A percentile compares a stretch with the other conserved stretches of the same genome.
Conservation (phyloP, 163 green algal genomes). For the Chloromonas sp. region DNA sequence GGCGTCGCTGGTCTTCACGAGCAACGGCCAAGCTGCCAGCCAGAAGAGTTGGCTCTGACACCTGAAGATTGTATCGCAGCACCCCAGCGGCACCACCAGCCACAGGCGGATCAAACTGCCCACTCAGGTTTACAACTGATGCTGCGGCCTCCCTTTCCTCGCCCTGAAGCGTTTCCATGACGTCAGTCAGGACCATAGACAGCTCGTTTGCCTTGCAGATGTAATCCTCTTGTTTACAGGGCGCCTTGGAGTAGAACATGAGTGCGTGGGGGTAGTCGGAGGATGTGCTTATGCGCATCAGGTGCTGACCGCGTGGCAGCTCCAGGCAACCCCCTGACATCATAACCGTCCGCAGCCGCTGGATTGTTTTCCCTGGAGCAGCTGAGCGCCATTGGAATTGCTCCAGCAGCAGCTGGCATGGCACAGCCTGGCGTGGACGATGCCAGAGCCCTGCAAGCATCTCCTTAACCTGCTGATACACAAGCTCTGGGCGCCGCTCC, state of each 20-base stretch:
- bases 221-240: neutral
- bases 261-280: conserved; percentile 43
- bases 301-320: conserved; percentile 59
- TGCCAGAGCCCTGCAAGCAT: conserved; percentile 25
- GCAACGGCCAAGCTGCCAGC: conserved; percentile 17
- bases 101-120: neutral
- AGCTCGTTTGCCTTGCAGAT: conserved; percentile 10
- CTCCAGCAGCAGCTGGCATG: conserved; percentile 36
- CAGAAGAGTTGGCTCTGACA: conserved; percentile 25
- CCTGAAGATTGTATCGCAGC: conserved; percentile 39
- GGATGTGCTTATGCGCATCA: conserved; percentile 50
- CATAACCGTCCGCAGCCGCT: conserved; percentile 41
- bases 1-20: conserved; percentile 29
- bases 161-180: neutral
- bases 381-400: conserved; percentile 28
- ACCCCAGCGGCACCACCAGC: conserved; percentile 20
- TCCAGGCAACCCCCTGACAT: conserved; percentile 30
- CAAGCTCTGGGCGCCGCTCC: neutral
- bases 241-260: conserved; percentile 35
- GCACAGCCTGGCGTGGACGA: conserved; percentile 3
- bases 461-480: conserved; percentile 14
- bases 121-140: neutral
- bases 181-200: conserved; percentile 4
- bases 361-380: conserved; percentile 20
- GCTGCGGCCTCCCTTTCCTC: neutral